phyloP scores from a whole-genome alignment of 495 filamentous ascomycete genomes.

The Penicillium fimorum region DNA sequence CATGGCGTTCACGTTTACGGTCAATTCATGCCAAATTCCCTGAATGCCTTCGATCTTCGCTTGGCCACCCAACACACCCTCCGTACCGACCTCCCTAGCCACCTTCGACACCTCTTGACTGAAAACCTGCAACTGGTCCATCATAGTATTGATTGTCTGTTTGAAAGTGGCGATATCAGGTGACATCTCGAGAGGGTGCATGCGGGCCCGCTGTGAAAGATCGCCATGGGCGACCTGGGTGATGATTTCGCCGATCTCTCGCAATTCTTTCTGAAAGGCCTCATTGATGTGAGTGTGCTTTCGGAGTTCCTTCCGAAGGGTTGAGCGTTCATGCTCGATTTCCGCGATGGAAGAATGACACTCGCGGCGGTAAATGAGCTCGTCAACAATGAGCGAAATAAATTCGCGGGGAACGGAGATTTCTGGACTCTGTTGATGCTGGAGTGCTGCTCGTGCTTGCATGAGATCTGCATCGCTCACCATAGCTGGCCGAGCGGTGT shows the following conservation, averaged over 20 bases:
- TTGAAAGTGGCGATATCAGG: constrained; percentile 94
- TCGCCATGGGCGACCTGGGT: constrained; percentile 88
- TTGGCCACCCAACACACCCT: constrained; percentile 85
- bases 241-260: constrained; percentile 90
- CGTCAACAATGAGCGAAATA: constrained; percentile 52
- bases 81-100: constrained; percentile 87
- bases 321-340: constrained; percentile 52
- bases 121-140: constrained; percentile 91
- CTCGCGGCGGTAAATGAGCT: constrained; percentile 39
- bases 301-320: constrained; percentile 75
- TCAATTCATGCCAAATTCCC: constrained; percentile 92
- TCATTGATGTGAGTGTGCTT: constrained; percentile 93
- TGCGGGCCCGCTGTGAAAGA: constrained; percentile 84
- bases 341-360: constrained; percentile 22
- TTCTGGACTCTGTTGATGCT: constrained; percentile 63
- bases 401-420: constrained; percentile 61
- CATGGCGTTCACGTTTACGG: constrained; percentile 89
- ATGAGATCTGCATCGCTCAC: constrained; percentile 62
- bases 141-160: constrained; percentile 87
- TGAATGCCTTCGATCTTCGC: constrained; percentile 84
- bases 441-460: constrained; percentile 61
- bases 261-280: constrained; percentile 87
- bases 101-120: constrained; percentile 89
- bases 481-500: constrained; percentile 20
- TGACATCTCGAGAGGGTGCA: constrained; percentile 89